Base-by-base conservation (phyloP, 208 protist species). In the Sergeia podlipaevii region DNA sequence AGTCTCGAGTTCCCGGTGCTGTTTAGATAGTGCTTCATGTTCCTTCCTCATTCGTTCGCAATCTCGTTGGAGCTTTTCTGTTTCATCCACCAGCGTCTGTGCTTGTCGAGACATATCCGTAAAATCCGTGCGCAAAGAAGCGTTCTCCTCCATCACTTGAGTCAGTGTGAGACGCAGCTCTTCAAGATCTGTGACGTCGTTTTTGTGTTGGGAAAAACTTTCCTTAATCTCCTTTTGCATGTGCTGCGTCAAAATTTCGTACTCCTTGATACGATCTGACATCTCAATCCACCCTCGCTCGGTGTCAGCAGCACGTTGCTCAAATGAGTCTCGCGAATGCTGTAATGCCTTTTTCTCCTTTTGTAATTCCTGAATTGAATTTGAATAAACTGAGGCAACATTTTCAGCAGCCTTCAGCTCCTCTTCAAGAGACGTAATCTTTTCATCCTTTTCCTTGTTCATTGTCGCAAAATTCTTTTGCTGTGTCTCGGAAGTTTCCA, bases 161-260 rank as follows among this genome's bases (percentile, higher is more conserved):
- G 33, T 38, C 0, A 76, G 59, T 5, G 54, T 57, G 15, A 52
- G 34, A 5, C 57, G 54, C 3, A 83, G 39, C 11, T 34, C 23
- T 23, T 80, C 70, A 0, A 76, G 49, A 7, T 58, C 48, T 2
- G 38, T n/a, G n/a, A 48, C 47, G 18, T 77, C 58, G 10, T 65
- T 52, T 38, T 56, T 21, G 11, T 65, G 55, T 23, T 61, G 49
- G 0, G 47, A 45, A 0, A 67, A 17, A 2, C 51, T 17, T 7
- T 61, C 50, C n/a, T 72, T 71, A 2, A 91, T 43, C 46, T 86
- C 74, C 3, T 32, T 38, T 37, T 85, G 64, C 55, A 85, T 83
- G 43, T 80, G 60, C 1, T 43, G 34, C 4, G 74, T 56, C 1
- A 84, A 59, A 1, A 42, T 55, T 59, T 90, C 78, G 28, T 73